phyloP scores from a whole-genome alignment of 2,329 filamentous ascomycete genomes.

The Ambrosiella beaveri region DNA sequence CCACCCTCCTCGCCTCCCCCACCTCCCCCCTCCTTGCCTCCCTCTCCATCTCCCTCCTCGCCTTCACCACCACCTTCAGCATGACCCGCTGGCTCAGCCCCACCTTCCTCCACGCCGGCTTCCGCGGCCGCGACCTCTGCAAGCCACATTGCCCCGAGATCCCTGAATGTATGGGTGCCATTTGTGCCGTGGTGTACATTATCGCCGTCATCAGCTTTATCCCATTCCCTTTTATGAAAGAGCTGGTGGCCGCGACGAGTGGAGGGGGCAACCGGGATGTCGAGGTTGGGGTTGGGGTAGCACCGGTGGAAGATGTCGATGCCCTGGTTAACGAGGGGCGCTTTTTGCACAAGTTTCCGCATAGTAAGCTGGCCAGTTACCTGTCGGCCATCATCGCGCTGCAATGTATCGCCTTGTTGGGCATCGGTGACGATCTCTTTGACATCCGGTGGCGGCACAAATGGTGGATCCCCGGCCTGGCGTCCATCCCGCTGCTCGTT shows the following conservation, averaged over 20 bases:
- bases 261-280: conserved; percentile 85
- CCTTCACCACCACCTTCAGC: conserved; percentile 65
- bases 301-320: conserved; percentile 23
- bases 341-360: conserved; percentile 79
- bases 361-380: conserved; percentile 92
- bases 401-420: conserved; percentile 77
- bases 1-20: conserved; percentile 64
- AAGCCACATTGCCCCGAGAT: conserved; percentile 55
- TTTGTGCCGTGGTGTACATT: conserved; percentile 85
- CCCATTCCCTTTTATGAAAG: conserved; percentile 94
- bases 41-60: conserved; percentile 67
- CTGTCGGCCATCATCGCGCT: conserved; percentile 86
- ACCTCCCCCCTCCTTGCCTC: conserved; percentile 70
- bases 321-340: conserved; percentile 59
- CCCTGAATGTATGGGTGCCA: conserved; percentile 89
- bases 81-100: conserved; percentile 88
- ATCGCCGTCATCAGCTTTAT: conserved; percentile 81
- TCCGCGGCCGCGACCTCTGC: conserved; percentile 79
- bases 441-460: conserved; percentile 99
- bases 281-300: conserved; percentile 32
- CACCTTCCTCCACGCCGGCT: conserved; percentile 70
- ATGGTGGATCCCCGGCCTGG: conserved; percentile 90
- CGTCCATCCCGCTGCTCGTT: conserved; percentile 80
- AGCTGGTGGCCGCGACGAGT: conserved; percentile 87
- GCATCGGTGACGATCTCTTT: conserved; percentile 88